Percentiles rank a stretch among this genome's conserved stretches.
Conservation (phyloP, 2,329 filamentous ascomycete genomes). For the Pseudogymnoascus sp. region DNA sequence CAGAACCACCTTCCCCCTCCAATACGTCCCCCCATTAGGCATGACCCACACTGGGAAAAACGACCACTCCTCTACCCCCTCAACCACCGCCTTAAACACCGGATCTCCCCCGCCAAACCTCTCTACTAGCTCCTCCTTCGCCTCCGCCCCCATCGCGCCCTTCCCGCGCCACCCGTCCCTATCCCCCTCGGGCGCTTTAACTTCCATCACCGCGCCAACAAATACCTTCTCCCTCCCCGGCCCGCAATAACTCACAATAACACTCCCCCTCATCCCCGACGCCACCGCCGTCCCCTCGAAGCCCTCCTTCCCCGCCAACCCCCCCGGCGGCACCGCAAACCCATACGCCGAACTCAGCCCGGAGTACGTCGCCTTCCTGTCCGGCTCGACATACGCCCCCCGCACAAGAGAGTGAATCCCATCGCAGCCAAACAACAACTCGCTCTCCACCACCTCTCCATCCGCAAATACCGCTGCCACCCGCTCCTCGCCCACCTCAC, state of each 20-base stretch:
- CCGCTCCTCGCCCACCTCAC: not conserved
- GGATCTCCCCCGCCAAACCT: conserved; percentile 12
- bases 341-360: conserved; percentile 12
- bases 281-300: conserved; percentile 14
- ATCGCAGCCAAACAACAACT: conserved; percentile 29
- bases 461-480: conserved; percentile 24
- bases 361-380: conserved; percentile 11
- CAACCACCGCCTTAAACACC: conserved; percentile 10
- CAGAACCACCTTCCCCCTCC: conserved; percentile 12
- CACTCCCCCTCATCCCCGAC: conserved; percentile 13
- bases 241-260: conserved; percentile 13
- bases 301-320: conserved; percentile 1
- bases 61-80: conserved; percentile 10
- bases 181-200: conserved; percentile 7
- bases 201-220: conserved; percentile 15
- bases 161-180: conserved; percentile 16
- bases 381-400: conserved; percentile 17
- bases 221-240: conserved; percentile 11
- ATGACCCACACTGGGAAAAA: conserved; percentile 17
- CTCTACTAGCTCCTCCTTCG: conserved; percentile 11
- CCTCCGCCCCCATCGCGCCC: conserved; percentile 10
- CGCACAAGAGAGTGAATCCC: conserved; percentile 29
- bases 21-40: conserved; percentile 13
- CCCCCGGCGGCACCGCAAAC: not conserved
- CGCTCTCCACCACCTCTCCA: conserved; percentile 18